These are phyloP conservation scores for Ensete ventricosum DNA, from an alignment of 176 grass and related monocot genomes.

Conservation along the genomic window DNA sequence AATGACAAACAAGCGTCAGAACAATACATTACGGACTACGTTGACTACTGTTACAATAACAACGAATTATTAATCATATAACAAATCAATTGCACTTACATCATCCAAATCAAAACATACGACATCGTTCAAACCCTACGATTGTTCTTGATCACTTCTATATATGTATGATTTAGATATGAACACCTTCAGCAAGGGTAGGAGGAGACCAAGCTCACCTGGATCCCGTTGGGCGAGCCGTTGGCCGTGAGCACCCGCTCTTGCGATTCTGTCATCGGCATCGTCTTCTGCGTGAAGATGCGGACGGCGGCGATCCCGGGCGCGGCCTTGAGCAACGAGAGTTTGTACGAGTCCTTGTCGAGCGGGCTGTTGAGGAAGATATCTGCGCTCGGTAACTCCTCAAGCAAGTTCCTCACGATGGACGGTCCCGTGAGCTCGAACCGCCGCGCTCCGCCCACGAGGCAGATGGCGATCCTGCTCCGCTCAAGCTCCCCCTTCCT, in stretches of 20 bases:
- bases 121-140: no score
- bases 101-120: no score
- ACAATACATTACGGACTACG: no score
- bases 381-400: constrained; percentile 22
- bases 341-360: constrained; percentile 66
- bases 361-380: constrained; percentile 81
- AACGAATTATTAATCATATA: no score
- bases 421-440: constrained; percentile 89
- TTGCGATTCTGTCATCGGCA: constrained; percentile 32
- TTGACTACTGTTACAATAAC: no score
- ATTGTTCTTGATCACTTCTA: no score
- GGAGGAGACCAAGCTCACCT: constrained; percentile 30
- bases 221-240: constrained; percentile 83
- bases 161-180: no score
- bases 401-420: constrained; percentile 60
- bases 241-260: constrained; percentile 37
- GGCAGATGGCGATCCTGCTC: constrained; percentile 48
- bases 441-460: constrained; percentile 74
- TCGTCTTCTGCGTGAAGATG: constrained; percentile 29
- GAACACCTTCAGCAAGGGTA: no score
- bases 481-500: neutral
- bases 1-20: no score
- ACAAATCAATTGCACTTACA: no score
- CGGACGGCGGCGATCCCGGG: constrained; percentile 42
- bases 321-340: constrained; percentile 37